Conservation (phyloP, 192 early-diverging fungal genomes). For the Geranomyces michiganensis region DNA sequence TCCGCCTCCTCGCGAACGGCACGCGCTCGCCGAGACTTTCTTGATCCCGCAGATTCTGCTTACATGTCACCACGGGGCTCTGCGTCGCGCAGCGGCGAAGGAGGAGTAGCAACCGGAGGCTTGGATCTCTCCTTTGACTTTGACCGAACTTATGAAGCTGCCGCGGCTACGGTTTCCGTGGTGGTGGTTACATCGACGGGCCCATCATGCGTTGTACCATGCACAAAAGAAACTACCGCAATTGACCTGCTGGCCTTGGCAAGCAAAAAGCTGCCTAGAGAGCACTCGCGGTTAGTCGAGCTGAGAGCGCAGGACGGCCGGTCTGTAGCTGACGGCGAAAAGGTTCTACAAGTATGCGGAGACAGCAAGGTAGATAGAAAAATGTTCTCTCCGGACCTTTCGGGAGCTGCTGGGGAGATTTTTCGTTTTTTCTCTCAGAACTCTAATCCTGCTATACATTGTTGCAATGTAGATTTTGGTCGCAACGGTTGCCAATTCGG, state of each 20-base stretch:
- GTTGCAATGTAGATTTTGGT: conserved; percentile 17
- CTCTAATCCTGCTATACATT: no score
- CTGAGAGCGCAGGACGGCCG: conserved; percentile 37
- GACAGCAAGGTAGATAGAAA: conserved; percentile 38
- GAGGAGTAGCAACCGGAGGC: not conserved
- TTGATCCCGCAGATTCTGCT: not conserved
- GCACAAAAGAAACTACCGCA: conserved; percentile 3
- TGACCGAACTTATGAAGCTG: conserved; percentile 1
- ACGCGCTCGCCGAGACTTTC: not conserved
- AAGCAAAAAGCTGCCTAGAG: not conserved
- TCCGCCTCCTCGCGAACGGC: not conserved
- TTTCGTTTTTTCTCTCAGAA: no score
- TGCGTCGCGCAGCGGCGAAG: not conserved
- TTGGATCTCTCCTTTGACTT: not conserved
- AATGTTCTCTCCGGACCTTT: not conserved
- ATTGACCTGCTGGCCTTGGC: conserved; percentile 6
- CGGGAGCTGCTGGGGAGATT: no score
- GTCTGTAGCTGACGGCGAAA: conserved; percentile 32
- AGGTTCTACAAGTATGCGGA: conserved; percentile 40
- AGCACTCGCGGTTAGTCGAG: conserved; percentile 30
- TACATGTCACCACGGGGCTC: not conserved
- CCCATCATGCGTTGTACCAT: conserved; percentile 13
- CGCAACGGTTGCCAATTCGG: conserved; percentile 7
- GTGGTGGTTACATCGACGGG: conserved; percentile 33
- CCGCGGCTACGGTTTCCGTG: not conserved